Base-by-base conservation (phyloP, 768 basidiomycete species). In the Stropharia rugosoannulata region DNA sequence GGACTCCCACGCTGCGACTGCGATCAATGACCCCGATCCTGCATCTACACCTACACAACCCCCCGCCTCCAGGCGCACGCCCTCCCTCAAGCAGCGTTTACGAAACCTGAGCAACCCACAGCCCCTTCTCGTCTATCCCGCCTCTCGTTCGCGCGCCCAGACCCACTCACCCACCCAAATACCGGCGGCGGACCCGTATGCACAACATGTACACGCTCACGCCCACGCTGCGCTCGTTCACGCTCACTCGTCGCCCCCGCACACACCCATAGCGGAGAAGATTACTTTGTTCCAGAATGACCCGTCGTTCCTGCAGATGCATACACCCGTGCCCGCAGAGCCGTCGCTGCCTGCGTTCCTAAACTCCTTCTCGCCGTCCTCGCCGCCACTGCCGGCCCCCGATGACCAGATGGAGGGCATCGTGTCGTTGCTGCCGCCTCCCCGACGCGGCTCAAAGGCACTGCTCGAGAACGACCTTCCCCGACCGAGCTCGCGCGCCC, bases 251-350 rank as follows among this genome's bases (percentile, higher is more conserved):
- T 70, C 74, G 29, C 65, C 73, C 19, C 78, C 77, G 11, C 55
- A 68, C 5, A 80, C 80, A n/a, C 83, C 82, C n/a, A 83, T 87
- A 19, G 84, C 82, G 9, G 86, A 85, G 63, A 87, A 80, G 47
- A 89, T 87, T 57, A 77, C 76, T 13, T 55, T 66, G 25, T 70
- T 73, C 55, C 72, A 70, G 51, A 78, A 84, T 44, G 81, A 89
- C 58, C 77, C 81, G 27, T 83, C 81, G 64, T 90, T 90, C 64
- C 72, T 89, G 25, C 78, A 81, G 53, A 71, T 84, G 49, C 66
- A 78, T 27, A 77, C 80, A 1, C 80, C 83, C 1, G 69, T 73
- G 18, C 73, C 77, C 49, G 74, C 77, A 18, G 40, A 67, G n/a
- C 65, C 72, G 22, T 62, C 70, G 13, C 68, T 69, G 10, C 71